Evolutionary conservation across 2,329 filamentous ascomycete species (phyloP).

Genomic region (Aspergillus uvarum): DNA sequence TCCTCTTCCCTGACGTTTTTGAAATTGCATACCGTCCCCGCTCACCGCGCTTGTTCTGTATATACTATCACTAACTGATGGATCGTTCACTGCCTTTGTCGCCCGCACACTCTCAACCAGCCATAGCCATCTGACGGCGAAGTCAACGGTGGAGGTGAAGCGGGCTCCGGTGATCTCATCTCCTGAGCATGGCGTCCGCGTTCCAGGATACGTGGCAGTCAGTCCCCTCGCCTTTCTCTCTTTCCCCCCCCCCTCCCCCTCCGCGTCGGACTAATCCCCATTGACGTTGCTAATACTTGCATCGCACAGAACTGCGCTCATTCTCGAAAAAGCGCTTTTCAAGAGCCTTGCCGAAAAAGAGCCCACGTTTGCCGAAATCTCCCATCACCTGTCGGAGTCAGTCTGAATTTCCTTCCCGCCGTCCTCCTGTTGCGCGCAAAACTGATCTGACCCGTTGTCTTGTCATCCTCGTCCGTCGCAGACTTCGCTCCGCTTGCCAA

Average conservation of each 20-base stretch:
- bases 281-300: slow-evolving; percentile 19
- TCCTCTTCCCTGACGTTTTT: not conserved
- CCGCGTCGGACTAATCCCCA: too few relatives aligned
- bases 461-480: slow-evolving; percentile 32
- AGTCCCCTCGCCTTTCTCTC: slow-evolving; percentile 25
- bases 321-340: slow-evolving; percentile 51
- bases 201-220: slow-evolving; percentile 56
- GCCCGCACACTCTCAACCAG: slow-evolving; percentile 52
- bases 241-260: slow-evolving; percentile 12
- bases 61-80: slow-evolving; percentile 45
- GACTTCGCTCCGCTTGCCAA: slow-evolving; percentile 71
- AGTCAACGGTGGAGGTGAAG: slow-evolving; percentile 52
- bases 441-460: slow-evolving; percentile 6
- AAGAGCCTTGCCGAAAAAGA: slow-evolving; percentile 51
- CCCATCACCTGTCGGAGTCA: slow-evolving; percentile 44
- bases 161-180: slow-evolving; percentile 19
- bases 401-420: not conserved
- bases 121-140: slow-evolving; percentile 60
- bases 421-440: slow-evolving; percentile 9
- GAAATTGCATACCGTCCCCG: not conserved
- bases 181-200: slow-evolving; percentile 45
- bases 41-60: slow-evolving; percentile 15
- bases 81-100: slow-evolving; percentile 53
- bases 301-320: slow-evolving; percentile 36
- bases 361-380: slow-evolving; percentile 52